phyloP scores from a whole-genome alignment of 2,329 filamentous ascomycete genomes.

The Cercospora sojina region DNA sequence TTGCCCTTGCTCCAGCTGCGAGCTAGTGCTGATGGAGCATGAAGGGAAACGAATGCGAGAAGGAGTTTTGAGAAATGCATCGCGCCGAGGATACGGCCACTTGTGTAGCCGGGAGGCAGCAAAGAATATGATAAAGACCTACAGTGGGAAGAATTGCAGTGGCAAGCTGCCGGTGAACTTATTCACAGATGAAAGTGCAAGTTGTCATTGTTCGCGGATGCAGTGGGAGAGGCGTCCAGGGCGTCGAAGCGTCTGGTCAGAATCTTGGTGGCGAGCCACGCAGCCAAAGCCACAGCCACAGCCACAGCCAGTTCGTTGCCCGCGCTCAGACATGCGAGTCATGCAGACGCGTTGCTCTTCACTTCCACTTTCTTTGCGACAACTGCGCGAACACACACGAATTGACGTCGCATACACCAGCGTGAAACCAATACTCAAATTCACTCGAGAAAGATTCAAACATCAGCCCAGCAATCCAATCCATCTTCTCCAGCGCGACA shows the following conservation, averaged over 20 bases:
- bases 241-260: neutral
- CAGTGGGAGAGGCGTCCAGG: neutral
- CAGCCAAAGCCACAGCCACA: neutral
- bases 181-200: neutral
- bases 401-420: neutral
- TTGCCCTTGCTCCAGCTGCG: constrained; percentile 27
- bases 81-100: neutral
- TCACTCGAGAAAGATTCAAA: neutral
- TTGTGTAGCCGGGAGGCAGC: neutral
- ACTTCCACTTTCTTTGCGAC: neutral
- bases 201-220: neutral
- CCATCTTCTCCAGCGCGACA: neutral
- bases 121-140: neutral
- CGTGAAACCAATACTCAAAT: neutral
- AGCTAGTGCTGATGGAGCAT: constrained; percentile 15
- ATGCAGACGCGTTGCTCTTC: neutral
- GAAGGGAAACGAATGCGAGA: constrained; percentile 12
- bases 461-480: neutral
- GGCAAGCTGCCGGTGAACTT: neutral
- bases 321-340: neutral
- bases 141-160: neutral
- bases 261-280: neutral
- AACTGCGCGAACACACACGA: neutral
- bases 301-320: too few relatives aligned
- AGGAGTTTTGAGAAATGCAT: constrained; percentile 18